Evolutionary conservation across 352 stramenopile genomes (phyloP), one percentile per base, ranked within the genome.

Genomic region (Globisporangium canariense): DNA sequence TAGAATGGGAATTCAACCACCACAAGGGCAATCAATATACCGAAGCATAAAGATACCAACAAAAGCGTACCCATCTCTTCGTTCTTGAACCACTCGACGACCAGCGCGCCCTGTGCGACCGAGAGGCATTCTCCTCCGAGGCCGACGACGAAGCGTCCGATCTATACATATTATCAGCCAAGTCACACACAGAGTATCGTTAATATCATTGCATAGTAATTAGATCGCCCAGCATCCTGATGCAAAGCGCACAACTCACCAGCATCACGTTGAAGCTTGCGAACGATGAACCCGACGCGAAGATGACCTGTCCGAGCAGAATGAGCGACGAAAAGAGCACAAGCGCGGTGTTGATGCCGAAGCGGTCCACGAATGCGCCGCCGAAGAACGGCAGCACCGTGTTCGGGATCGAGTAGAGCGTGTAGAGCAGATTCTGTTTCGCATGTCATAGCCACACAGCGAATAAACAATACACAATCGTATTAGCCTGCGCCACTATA

Each of bases 331-430:
- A 92, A 67, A 98, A 98, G 11, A 97, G 70, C 51, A 97, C 73
- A 73, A 91, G 79, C 18, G 90, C 84, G 32, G 28, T 41, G 50
- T 56, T 56, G 50, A 56, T 56, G 16, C 94, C 94, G 47, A 95
- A 92, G 43, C 83, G 79, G 68, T 98, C 91, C 14, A 98, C 89
- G 34, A 98, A 75, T 22, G 94, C 84, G 32, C 94, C 94, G n/a
- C 94, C 94, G 57, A 98, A 96, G 68, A 98, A 97, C 18, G 94
- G 94, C 49, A 98, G 63, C 36, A 97, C 62, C 36, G 97, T 94
- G 68, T 98, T 98, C 9, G 93, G 93, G 54, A 97, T 83, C 43
- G 86, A 97, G 73, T 98, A 98, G 52, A 97, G 67, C n/a, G 90
- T 98, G 75, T 98, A 98, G 34, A 98, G 76, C 53, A 98, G 70